Conservation (phyloP, 345 rosid species). For the Citrus medica region DNA sequence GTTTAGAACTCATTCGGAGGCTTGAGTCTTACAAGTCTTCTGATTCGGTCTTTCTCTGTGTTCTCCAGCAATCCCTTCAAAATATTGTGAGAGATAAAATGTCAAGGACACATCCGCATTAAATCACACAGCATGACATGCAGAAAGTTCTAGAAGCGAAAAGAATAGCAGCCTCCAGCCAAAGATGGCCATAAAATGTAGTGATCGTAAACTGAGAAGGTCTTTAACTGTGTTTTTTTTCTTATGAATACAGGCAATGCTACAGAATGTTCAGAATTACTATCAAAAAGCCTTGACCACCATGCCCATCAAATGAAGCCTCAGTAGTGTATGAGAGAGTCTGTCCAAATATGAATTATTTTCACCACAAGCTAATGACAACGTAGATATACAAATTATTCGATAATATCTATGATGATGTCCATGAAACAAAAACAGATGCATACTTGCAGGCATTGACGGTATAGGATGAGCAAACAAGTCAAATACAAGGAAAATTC, state of each 20-base stretch:
- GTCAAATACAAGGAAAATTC: neutral
- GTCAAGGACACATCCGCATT: neutral
- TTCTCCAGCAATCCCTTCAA: conserved; percentile 78
- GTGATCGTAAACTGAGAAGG: neutral
- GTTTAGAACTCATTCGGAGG: conserved; percentile 81
- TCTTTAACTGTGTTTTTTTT: neutral
- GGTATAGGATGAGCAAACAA: neutral
- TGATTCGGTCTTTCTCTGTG: conserved; percentile 82
- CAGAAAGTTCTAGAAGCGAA: neutral
- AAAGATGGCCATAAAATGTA: neutral
- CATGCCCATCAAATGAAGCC: neutral
- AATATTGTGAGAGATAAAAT: neutral
- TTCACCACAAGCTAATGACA: neutral
- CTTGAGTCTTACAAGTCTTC: conserved; percentile 70
- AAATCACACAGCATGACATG: neutral
- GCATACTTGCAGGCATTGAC: neutral
- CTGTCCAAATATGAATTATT: neutral
- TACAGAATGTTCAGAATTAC: neutral
- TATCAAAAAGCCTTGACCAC: neutral
- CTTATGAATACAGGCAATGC: neutral
- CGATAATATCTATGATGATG: neutral
- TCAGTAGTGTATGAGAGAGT: neutral
- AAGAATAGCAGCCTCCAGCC: neutral
- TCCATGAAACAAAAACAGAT: neutral
- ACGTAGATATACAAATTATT: neutral